phyloP scores from a whole-genome alignment of 495 filamentous ascomycete species.

The Trichoderma parareesei region DNA sequence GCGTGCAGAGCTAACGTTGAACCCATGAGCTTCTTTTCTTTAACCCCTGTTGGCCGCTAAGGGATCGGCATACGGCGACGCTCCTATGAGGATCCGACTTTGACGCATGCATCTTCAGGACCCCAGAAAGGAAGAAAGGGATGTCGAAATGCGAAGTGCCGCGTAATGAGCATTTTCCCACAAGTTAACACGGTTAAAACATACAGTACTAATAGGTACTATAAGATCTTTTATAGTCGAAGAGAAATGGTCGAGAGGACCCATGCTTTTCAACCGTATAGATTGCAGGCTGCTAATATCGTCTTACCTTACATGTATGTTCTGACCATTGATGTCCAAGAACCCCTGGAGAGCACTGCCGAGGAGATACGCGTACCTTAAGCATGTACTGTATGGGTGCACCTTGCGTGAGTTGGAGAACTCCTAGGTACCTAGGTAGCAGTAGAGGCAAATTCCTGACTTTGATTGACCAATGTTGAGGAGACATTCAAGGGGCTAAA shows the following conservation, averaged over 20 bases:
- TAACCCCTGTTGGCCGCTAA: background rate
- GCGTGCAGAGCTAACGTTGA: too few relatives aligned
- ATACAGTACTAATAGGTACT: too few relatives aligned
- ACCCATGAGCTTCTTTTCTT: background rate
- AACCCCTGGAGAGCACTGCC: background rate
- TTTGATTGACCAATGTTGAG: too few relatives aligned
- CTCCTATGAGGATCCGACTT: background rate
- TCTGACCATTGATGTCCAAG: background rate
- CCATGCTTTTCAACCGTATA: too few relatives aligned
- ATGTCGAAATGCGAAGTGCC: background rate
- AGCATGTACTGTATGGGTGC: too few relatives aligned
- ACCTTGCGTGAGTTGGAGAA: too few relatives aligned
- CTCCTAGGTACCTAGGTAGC: too few relatives aligned
- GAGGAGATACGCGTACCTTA: background rate
- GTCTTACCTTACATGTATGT: background rate
- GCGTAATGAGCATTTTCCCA: background rate
- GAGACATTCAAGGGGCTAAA: too few relatives aligned
- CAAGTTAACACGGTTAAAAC: background rate
- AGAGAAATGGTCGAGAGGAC: too few relatives aligned
- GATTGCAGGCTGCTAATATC: background rate
- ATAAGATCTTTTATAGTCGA: too few relatives aligned
- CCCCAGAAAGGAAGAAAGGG: background rate
- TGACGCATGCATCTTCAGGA: background rate
- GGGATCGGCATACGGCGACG: background rate
- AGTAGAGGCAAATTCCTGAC: too few relatives aligned